These are phyloP conservation scores for Cajanus cajan DNA, from an alignment of 306 rosid genomes.

Conservation along the genomic window DNA sequence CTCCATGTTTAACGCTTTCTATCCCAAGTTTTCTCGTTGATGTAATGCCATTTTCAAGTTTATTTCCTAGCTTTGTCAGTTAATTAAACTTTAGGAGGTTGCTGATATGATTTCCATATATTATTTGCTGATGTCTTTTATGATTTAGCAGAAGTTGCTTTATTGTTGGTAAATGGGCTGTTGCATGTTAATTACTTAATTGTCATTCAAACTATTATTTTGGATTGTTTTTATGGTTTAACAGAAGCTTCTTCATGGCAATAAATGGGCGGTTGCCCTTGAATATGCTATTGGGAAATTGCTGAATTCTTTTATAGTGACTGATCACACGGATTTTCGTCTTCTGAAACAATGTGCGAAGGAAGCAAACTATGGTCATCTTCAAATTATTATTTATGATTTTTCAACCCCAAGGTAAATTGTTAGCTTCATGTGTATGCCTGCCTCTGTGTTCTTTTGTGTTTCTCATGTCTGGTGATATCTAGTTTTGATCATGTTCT, in stretches of 20 bases:
- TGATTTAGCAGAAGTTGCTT: conserved; percentile 48
- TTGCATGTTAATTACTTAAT: conserved; percentile 18
- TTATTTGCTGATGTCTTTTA: conserved; percentile 4
- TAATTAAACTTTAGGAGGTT: background rate
- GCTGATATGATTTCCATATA: background rate
- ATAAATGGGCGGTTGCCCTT: conserved; percentile 75
- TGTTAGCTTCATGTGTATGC: background rate
- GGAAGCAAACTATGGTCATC: conserved; percentile 59
- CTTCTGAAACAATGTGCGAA: conserved; percentile 77
- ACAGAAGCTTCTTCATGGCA: conserved; percentile 72
- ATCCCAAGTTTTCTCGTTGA: background rate
- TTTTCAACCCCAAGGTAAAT: conserved; percentile 77
- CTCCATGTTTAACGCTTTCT: conserved; percentile 2
- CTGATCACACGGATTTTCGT: conserved; percentile 75
- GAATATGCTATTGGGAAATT: conserved; percentile 83
- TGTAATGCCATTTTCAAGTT: conserved; percentile 8
- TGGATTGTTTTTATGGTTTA: conserved; percentile 20
- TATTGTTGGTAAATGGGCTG: conserved; percentile 55
- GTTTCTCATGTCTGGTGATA: background rate
- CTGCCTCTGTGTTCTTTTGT: background rate
- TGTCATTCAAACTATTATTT: background rate
- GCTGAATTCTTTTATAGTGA: conserved; percentile 90
- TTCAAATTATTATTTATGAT: conserved; percentile 81
- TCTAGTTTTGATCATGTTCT: conserved; percentile 20
- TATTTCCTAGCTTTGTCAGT: background rate